A percentile compares a stretch with the other conserved stretches of the same genome.
These are phyloP conservation scores for Citrus trifoliata DNA, from an alignment of 345 rosid genomes.

Conservation along the genomic window DNA sequence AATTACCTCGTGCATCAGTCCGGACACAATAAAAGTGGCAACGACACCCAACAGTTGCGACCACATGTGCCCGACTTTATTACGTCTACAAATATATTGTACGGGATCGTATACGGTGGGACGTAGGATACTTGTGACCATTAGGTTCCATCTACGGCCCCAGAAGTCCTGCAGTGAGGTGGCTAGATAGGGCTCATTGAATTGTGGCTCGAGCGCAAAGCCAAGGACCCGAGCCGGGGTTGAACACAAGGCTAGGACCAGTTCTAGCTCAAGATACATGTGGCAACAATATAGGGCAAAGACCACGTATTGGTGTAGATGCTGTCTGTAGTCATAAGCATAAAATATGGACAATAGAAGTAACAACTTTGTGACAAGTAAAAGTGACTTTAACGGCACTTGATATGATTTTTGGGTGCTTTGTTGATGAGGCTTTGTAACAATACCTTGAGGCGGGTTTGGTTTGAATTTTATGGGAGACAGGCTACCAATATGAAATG, in stretches of 20 bases:
- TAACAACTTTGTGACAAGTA: slow-evolving; percentile 31
- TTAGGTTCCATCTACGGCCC: slow-evolving; percentile 78
- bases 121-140: slow-evolving; percentile 49
- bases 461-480: slow-evolving; percentile 46
- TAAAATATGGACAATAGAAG: slow-evolving; percentile 28
- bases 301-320: slow-evolving; percentile 27
- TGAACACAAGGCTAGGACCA: slow-evolving; percentile 28
- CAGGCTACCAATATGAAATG: slow-evolving; percentile 58
- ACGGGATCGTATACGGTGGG: slow-evolving; percentile 50
- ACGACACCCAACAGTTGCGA: slow-evolving; percentile 31
- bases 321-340: slow-evolving; percentile 28
- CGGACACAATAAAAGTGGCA: slow-evolving; percentile 44
- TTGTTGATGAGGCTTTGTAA: not conserved
- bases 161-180: slow-evolving; percentile 85
- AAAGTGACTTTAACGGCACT: not conserved
- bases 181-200: slow-evolving; percentile 58
- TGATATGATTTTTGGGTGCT: not conserved
- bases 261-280: slow-evolving; percentile 42
- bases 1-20: slow-evolving; percentile 62
- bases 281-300: slow-evolving; percentile 38
- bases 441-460: not conserved
- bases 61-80: slow-evolving; percentile 18
- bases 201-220: slow-evolving; percentile 56
- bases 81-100: not conserved
- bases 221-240: slow-evolving; percentile 40